Base-by-base conservation (phyloP, 2,329 filamentous ascomycete genomes). In the Phialocephala subalpina region DNA sequence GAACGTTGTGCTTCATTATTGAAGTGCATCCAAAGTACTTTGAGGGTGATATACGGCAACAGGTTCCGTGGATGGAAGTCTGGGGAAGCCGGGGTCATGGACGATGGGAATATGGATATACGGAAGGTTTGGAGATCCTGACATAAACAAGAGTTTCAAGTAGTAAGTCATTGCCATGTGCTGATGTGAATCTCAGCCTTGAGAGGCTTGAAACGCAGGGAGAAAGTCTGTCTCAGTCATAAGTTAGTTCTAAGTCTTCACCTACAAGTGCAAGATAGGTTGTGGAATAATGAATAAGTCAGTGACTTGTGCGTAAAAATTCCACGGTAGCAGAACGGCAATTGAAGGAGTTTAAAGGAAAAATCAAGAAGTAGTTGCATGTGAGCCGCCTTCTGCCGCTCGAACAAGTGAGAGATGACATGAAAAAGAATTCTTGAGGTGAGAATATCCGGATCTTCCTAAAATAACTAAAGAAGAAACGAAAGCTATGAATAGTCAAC, bases 1-100 rank as follows among this genome's bases (percentile, higher is more conserved):
- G 8, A 33, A n/a, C n/a, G 36, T 59, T 53, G 53, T 33, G 55
- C 60, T 49, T 58, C 47, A 65, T 38, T 53, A 27, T 53, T 56
- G 59, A 38, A 3, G 18, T 57, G 55, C 33, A 57, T 38, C 3
- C 14, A 57, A 9, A n/a, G 33, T 57, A 38, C 55, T 57, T 27
- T 35, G 35, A 25, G 45, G 45, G 20, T 49, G 45, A 49, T 49
- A 49, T 49, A 49, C 55, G 55, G 55, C 55, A 57, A 38, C 6
- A 57, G 6, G 8, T 35, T 57, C 55, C 33, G 29, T 9, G 29
- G 29, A 49, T 49, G 55, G 12, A n/a, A 36, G 8, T 40, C 55
- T 57, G 55, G 55, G 55, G 33, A 57, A 36, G 20, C 55, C 55
- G 55, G 55, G 55, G 55, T 53, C 7, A 22, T 33, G 14, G 45